Evolutionary conservation across 495 filamentous ascomycete genomes (phyloP), one percentile per base, ranked within the genome.

Genomic region (Amniculicola lignicola): DNA sequence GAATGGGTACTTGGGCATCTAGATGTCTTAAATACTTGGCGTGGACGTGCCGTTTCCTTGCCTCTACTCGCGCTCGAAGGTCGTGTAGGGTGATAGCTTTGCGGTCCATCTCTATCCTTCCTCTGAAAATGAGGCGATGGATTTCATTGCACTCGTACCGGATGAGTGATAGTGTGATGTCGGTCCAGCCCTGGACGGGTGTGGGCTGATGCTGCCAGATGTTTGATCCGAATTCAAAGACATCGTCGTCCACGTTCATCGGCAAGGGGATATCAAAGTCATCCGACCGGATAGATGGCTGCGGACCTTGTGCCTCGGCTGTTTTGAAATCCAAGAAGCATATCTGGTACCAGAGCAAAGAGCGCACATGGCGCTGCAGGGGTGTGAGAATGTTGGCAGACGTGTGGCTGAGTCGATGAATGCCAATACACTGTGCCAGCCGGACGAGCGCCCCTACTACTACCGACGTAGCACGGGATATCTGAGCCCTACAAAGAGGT

Each of bases 141-240:
- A 62, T 19, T 24, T 61, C 57, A 43, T 63, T 60, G 48, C 64
- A 66, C 42, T 66, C 64, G 51, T 61, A 66, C 2, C 60, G 51
- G 18, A 66, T 63, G 4, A 63, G 18, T 10, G 64, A 62, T 16
- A 66, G 47, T n/a, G 57, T 60, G 4, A 39, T 42, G 31, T 57
- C 57, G 0, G 61, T 64, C 56, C 55, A 64, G n/a, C 61, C 51
- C 39, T 59, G 61, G 15, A 48, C 23, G 10, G 56, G 35, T 11
- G 49, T 51, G 4, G 61, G 61, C 35, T 60, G 50, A 12, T 54
- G 55, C 48, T 64, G 64, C 60, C 55, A 61, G 28, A 54, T 57
- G 15, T 55, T 19, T 4, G 40, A 57, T 3, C 44, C 60, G n/a
- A 63, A 52, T 43, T 66, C 64, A 40, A 64, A 64, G n/a, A 60